Percentiles rank a stretch among this genome's conserved stretches.
Conservation (phyloP, 306 rosid genomes). For the Cercis canadensis region DNA sequence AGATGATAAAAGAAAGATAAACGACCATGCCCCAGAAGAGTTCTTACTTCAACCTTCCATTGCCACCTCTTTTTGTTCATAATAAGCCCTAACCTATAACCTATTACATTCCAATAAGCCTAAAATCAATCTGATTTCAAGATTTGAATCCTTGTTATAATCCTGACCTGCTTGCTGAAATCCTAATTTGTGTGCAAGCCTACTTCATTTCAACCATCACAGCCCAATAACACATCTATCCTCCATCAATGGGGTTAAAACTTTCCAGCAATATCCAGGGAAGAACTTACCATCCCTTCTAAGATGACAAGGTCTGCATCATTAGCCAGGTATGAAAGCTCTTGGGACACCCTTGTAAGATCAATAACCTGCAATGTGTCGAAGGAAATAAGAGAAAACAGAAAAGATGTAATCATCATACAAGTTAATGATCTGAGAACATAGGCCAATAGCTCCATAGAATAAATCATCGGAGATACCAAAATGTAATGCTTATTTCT, state of each 20-base stretch:
- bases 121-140: too few relatives aligned
- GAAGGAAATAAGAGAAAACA: constrained; percentile 15
- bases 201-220: constrained; percentile 12
- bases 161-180: constrained; percentile 8
- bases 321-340: constrained; percentile 80
- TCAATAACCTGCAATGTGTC: constrained; percentile 72
- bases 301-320: constrained; percentile 89
- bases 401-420: not conserved
- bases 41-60: not conserved
- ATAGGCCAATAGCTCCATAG: not conserved
- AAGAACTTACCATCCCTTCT: constrained; percentile 95
- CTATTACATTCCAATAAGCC: not conserved
- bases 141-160: not conserved
- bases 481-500: constrained; percentile 43
- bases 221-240: not conserved
- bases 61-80: not conserved
- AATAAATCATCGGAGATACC: constrained; percentile 8
- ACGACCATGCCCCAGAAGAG: not conserved
- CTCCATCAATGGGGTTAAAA: not conserved
- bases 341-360: constrained; percentile 84
- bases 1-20: too few relatives aligned
- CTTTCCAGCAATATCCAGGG: constrained; percentile 23
- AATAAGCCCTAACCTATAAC: not conserved
- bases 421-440: constrained; percentile 9
- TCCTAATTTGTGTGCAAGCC: not conserved